Percentiles rank a stretch among this genome's conserved stretches.
Evolutionary conservation across 2,329 filamentous ascomycete species (phyloP).

Genomic region (Pseudocercospora vitis): DNA sequence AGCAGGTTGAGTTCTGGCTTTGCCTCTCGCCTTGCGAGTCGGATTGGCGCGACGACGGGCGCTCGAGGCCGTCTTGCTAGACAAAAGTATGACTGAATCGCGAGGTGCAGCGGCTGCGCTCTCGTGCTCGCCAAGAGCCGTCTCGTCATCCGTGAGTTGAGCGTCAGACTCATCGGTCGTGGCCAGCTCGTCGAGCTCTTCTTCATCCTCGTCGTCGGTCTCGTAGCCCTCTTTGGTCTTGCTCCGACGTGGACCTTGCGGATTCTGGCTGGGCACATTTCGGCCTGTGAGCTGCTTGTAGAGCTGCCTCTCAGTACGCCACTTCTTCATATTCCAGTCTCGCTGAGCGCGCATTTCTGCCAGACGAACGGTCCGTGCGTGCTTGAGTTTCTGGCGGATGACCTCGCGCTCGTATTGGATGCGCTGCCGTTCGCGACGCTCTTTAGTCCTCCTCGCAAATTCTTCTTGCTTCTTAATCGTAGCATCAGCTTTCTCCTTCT

Average conservation of each 20-base stretch:
- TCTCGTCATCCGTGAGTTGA: slow-evolving; percentile 13
- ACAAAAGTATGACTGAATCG: slow-evolving; percentile 7
- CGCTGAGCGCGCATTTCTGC: slow-evolving; percentile 22
- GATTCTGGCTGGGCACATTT: slow-evolving; percentile 9
- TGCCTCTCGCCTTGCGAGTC: slow-evolving; percentile 7
- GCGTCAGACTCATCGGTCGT: slow-evolving; percentile 14
- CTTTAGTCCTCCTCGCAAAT: slow-evolving; percentile 17
- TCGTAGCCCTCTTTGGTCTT: slow-evolving; percentile 19
- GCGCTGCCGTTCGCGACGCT: slow-evolving; percentile 17
- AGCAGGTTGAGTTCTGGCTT: neutral
- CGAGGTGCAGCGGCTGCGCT: slow-evolving; percentile 10
- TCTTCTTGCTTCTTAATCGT: slow-evolving; percentile 14
- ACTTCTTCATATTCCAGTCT: slow-evolving; percentile 25
- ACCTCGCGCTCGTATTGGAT: slow-evolving; percentile 22
- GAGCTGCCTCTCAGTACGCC: slow-evolving; percentile 21
- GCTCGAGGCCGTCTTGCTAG: slow-evolving; percentile 9
- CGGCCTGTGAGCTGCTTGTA: slow-evolving; percentile 27
- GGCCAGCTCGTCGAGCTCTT: slow-evolving; percentile 10
- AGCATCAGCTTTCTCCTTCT: slow-evolving; percentile 19
- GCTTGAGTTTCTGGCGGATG: slow-evolving; percentile 13
- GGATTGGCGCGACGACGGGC: slow-evolving; percentile 10
- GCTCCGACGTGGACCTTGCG: neutral
- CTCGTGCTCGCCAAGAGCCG: slow-evolving; percentile 17
- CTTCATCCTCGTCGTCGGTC: slow-evolving; percentile 15
- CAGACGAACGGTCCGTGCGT: slow-evolving; percentile 12